These are phyloP conservation scores for Talaromyces sp. DNA, from an alignment of 2,329 filamentous ascomycete genomes.

Conservation along the genomic window DNA sequence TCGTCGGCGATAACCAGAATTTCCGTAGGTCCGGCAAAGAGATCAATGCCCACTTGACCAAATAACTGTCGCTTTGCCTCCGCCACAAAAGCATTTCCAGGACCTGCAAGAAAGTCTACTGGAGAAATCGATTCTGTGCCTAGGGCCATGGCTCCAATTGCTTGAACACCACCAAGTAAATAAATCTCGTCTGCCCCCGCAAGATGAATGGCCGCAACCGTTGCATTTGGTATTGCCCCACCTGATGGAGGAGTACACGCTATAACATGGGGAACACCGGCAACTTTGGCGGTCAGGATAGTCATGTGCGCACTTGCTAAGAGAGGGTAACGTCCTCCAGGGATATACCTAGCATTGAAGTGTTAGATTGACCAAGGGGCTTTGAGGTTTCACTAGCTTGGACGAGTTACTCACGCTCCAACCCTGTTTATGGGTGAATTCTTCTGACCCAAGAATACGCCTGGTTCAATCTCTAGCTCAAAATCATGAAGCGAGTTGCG, in stretches of 20 bases:
- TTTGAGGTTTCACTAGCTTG: neutral
- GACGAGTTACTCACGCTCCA: conserved; percentile 34
- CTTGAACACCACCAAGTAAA: conserved; percentile 49
- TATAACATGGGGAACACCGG: conserved; percentile 47
- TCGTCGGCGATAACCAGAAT: conserved; percentile 49
- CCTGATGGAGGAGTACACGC: conserved; percentile 49
- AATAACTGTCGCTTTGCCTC: conserved; percentile 52
- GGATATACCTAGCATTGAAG: conserved; percentile 38
- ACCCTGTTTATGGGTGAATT: conserved; percentile 45
- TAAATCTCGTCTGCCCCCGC: conserved; percentile 49
- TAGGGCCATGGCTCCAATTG: conserved; percentile 48
- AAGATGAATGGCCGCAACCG: conserved; percentile 47
- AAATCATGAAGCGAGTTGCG: conserved; percentile 44
- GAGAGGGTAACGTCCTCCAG: conserved; percentile 49
- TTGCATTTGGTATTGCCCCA: conserved; percentile 44
- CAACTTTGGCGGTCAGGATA: conserved; percentile 50
- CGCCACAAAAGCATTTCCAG: conserved; percentile 52
- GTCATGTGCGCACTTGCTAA: conserved; percentile 53
- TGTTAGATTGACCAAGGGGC: neutral
- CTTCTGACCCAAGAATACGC: conserved; percentile 48
- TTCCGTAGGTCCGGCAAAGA: conserved; percentile 51
- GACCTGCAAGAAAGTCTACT: conserved; percentile 50
- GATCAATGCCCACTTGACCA: conserved; percentile 50
- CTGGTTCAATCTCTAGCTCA: conserved; percentile 43
- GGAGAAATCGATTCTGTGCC: conserved; percentile 46